phyloP scores from a whole-genome alignment of 2,329 filamentous ascomycete genomes.

The Botrytis galanthina region DNA sequence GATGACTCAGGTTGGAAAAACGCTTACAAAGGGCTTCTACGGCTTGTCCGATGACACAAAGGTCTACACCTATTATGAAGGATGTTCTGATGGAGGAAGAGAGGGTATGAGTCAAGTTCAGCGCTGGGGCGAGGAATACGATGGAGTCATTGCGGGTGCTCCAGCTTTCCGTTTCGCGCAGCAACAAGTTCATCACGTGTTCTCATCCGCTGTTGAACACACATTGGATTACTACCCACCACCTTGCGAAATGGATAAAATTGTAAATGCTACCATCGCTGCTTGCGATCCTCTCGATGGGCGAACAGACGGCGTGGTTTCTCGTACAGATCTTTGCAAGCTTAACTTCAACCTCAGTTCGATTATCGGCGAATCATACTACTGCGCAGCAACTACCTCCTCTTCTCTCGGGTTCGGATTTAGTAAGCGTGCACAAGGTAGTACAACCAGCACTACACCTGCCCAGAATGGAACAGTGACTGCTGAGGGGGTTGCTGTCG shows the following conservation, averaged over 20 bases:
- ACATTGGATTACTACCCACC: slow-evolving; percentile 45
- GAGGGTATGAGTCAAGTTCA: slow-evolving; percentile 49
- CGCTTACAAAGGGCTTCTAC: slow-evolving; percentile 45
- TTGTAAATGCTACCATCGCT: slow-evolving; percentile 54
- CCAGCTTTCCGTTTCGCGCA: slow-evolving; percentile 48
- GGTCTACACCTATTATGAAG: slow-evolving; percentile 35
- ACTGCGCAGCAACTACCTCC: slow-evolving; percentile 39
- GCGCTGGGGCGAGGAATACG: slow-evolving; percentile 43
- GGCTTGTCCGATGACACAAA: slow-evolving; percentile 28
- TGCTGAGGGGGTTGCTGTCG: slow-evolving; percentile 38
- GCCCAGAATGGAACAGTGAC: slow-evolving; percentile 30
- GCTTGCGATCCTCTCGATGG: slow-evolving; percentile 57
- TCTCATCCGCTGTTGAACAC: slow-evolving; percentile 41
- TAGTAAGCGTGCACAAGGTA: slow-evolving; percentile 7
- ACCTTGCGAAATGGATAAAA: slow-evolving; percentile 48
- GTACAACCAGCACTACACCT: slow-evolving; percentile 23
- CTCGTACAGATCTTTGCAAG: slow-evolving; percentile 48
- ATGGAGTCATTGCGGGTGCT: slow-evolving; percentile 47
- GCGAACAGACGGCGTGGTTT: slow-evolving; percentile 52
- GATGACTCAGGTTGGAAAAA: slow-evolving; percentile 44
- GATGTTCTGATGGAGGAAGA: slow-evolving; percentile 48
- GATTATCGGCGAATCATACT: slow-evolving; percentile 47
- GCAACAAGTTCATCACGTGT: slow-evolving; percentile 44
- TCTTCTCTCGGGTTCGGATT: neutral
- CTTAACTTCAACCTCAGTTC: slow-evolving; percentile 44